Evolutionary conservation across 176 grass and related monocot species (phyloP).

Genomic region (Musa beccarii): DNA sequence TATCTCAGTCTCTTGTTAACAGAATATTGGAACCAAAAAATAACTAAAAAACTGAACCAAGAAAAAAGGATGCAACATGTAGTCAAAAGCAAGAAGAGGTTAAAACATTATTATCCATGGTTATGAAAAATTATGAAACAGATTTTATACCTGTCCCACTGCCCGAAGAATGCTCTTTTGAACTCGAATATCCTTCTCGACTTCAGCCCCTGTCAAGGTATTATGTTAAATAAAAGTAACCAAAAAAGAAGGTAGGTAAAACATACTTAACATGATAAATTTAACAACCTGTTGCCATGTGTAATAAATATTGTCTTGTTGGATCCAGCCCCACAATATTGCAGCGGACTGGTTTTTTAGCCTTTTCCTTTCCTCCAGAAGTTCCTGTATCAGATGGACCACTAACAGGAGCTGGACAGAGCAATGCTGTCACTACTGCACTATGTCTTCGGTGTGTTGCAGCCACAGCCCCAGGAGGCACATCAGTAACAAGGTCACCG

Average conservation of each 20-base stretch:
- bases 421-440: slow-evolving; percentile 76
- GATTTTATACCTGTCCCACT: slow-evolving; percentile 53
- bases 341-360: slow-evolving; percentile 61
- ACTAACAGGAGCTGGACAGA: slow-evolving; percentile 73
- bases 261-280: background rate
- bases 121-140: background rate
- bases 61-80: background rate
- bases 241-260: background rate
- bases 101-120: background rate
- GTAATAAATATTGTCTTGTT: slow-evolving; percentile 76
- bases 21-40: background rate
- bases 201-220: slow-evolving; percentile 53
- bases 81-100: background rate
- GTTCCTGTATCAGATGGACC: slow-evolving; percentile 58
- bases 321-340: slow-evolving; percentile 88
- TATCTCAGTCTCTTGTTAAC: background rate
- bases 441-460: slow-evolving; percentile 90
- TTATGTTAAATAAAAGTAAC: slow-evolving; percentile 13
- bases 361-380: slow-evolving; percentile 93
- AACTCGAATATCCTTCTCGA: slow-evolving; percentile 73
- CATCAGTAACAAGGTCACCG: slow-evolving; percentile 84
- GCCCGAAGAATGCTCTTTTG: slow-evolving; percentile 65
- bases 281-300: slow-evolving; percentile 65
- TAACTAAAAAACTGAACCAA: background rate
- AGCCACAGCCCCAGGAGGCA: slow-evolving; percentile 78